A percentile compares a stretch with the other conserved stretches of the same genome.
Conservation (phyloP, 768 basidiomycete genomes). For the Termitomyces sp. region DNA sequence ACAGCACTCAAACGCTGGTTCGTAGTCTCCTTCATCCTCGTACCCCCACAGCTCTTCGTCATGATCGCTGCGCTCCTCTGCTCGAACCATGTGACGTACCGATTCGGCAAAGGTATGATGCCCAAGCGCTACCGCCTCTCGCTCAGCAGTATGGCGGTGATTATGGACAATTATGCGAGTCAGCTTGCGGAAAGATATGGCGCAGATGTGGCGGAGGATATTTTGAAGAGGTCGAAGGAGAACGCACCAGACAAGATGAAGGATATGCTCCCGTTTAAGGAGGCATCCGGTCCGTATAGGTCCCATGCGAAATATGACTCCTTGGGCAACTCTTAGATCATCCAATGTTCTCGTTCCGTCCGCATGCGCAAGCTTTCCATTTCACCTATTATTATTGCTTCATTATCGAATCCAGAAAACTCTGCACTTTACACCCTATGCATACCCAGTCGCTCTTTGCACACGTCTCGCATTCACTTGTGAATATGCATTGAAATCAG, state of each 20-base stretch:
- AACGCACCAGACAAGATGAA: constrained; percentile 28
- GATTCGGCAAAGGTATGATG: constrained; percentile 88
- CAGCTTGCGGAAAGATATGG: constrained; percentile 69
- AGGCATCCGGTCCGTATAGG: background rate
- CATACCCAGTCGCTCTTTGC: background rate
- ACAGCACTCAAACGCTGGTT: constrained; percentile 57
- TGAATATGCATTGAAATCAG: too few relatives aligned
- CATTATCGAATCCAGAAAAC: background rate
- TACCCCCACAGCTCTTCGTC: constrained; percentile 57
- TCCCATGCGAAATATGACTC: constrained; percentile 21
- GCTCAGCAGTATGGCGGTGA: constrained; percentile 64
- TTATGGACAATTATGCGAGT: constrained; percentile 79
- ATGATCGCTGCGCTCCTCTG: constrained; percentile 65
- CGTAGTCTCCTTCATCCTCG: constrained; percentile 54
- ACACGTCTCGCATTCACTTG: background rate
- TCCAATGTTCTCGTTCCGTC: too few relatives aligned
- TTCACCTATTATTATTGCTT: background rate
- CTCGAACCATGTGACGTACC: constrained; percentile 78
- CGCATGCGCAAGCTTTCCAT: background rate
- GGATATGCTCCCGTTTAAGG: constrained; percentile 17
- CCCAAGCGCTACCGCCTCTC: constrained; percentile 76
- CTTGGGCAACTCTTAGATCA: constrained; percentile 2
- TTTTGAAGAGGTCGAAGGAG: constrained; percentile 44
- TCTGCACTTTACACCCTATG: background rate
- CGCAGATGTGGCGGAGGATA: constrained; percentile 47